phyloP scores from a whole-genome alignment of 306 rosid genomes.

The Fragaria iinumae region DNA sequence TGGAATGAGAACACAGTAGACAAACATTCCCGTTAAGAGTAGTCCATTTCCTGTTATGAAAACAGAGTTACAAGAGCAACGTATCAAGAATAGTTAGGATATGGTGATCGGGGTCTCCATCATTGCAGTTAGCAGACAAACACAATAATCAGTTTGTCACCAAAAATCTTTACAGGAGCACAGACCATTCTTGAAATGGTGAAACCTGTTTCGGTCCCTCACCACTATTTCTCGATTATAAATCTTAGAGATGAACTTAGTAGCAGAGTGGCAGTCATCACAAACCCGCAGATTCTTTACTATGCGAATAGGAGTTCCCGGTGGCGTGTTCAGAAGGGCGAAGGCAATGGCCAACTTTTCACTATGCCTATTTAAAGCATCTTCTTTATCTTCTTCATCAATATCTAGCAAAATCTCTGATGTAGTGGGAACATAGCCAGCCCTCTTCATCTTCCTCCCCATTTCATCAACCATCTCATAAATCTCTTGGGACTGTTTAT shows the following conservation, averaged over 20 bases:
- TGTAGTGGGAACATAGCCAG: constrained; percentile 76
- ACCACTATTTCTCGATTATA: constrained; percentile 71
- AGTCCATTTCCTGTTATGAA: too few relatives aligned
- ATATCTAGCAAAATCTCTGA: constrained; percentile 82
- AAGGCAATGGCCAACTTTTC: constrained; percentile 95
- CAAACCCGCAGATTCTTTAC: constrained; percentile 90
- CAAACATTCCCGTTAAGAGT: too few relatives aligned
- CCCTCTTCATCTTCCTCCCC: constrained; percentile 74
- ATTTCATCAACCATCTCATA: constrained; percentile 86
- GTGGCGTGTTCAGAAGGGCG: constrained; percentile 65
- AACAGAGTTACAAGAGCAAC: too few relatives aligned
- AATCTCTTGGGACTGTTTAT: constrained; percentile 54
- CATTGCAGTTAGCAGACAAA: not conserved
- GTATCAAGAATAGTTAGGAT: too few relatives aligned
- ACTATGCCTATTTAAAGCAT: constrained; percentile 70
- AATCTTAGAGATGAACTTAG: constrained; percentile 77
- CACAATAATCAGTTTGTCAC: constrained; percentile 37
- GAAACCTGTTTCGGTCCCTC: constrained; percentile 84
- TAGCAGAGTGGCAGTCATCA: constrained; percentile 86
- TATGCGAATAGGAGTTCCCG: constrained; percentile 71
- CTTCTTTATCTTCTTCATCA: constrained; percentile 87
- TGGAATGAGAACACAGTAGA: too few relatives aligned
- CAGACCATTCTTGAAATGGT: constrained; percentile 70
- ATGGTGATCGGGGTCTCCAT: too few relatives aligned
- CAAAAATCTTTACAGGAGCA: constrained; percentile 87